Evolutionary conservation across 2,329 filamentous ascomycete genomes (phyloP).

Genomic region (Teratosphaeria epicoccoides): DNA sequence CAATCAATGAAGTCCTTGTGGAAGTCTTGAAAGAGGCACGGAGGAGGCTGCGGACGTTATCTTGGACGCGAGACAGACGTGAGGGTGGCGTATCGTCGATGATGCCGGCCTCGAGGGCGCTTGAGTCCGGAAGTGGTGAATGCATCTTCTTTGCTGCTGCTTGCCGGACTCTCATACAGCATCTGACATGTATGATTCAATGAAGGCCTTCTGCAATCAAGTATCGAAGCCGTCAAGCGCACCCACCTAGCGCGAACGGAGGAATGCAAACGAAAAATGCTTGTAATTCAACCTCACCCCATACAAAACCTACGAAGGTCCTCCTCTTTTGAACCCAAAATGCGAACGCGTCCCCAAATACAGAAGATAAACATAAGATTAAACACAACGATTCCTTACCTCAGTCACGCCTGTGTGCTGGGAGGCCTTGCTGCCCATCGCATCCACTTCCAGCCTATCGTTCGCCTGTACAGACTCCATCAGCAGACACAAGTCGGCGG

Average conservation of each 20-base stretch:
- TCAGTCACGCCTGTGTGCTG: neutral
- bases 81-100: slow-evolving; percentile 21
- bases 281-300: neutral
- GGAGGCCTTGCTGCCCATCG: neutral
- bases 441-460: neutral
- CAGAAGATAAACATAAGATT: neutral
- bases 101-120: slow-evolving; percentile 24
- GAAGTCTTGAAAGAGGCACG: slow-evolving; percentile 18
- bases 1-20: slow-evolving; percentile 2
- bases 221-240: neutral
- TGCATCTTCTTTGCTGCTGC: slow-evolving; percentile 11
- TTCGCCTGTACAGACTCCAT: neutral
- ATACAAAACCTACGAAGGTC: too few species aligned
- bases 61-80: slow-evolving; percentile 21
- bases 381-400: neutral
- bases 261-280: neutral
- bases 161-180: too few species aligned
- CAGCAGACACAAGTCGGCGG: neutral
- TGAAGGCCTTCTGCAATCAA: neutral
- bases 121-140: slow-evolving; percentile 22
- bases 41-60: slow-evolving; percentile 25
- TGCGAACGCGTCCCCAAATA: neutral
- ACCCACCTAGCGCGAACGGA: neutral
- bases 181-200: neutral
- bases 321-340: too few species aligned